These are phyloP conservation scores for Candida namnaoensis DNA, from an alignment of 805 yeast species.

Conservation along the genomic window DNA sequence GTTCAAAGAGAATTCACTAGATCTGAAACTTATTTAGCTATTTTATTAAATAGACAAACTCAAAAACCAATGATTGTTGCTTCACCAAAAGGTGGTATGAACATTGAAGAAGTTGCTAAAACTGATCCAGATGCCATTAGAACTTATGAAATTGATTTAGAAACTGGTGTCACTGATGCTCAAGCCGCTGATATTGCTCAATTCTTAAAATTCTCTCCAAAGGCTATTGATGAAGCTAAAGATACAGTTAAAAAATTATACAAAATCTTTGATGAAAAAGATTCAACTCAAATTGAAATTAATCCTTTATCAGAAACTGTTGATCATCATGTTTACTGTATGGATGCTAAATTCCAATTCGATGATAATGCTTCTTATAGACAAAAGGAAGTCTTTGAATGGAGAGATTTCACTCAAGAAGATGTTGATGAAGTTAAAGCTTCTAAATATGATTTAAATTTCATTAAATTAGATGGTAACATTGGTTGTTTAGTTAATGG, in stretches of 20 bases:
- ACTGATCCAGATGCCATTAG: constrained; percentile 87
- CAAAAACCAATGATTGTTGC: constrained; percentile 93
- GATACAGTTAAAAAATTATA: constrained; percentile 79
- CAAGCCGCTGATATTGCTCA: constrained; percentile 72
- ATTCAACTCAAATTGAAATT: constrained; percentile 97
- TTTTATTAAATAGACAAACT: constrained; percentile 86
- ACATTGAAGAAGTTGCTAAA: constrained; percentile 97
- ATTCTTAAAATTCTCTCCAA: constrained; percentile 71
- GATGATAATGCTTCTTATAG: constrained; percentile 96
- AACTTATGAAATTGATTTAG: constrained; percentile 72
- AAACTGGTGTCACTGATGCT: constrained; percentile 70
- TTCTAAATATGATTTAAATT: constrained; percentile 81
- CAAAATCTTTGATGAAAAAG: constrained; percentile 83
- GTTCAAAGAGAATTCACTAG: constrained; percentile 91
- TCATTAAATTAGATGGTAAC: constrained; percentile 96
- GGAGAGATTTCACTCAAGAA: constrained; percentile 98
- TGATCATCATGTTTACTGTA: constrained; percentile 86
- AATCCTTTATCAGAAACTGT: constrained; percentile 94
- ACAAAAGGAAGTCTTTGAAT: constrained; percentile 87
- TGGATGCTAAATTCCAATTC: constrained; percentile 98
- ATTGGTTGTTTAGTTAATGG: constrained; percentile 99
- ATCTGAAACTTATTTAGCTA: constrained; percentile 93
- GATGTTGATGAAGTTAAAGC: constrained; percentile 97
- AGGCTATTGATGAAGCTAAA: constrained; percentile 81
- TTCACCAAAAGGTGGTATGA: constrained; percentile 98